A percentile compares a stretch with the other conserved stretches of the same genome.
phyloP scores from a whole-genome alignment of 2,329 filamentous ascomycete species.

The Chrysosporium queenslandicum region DNA sequence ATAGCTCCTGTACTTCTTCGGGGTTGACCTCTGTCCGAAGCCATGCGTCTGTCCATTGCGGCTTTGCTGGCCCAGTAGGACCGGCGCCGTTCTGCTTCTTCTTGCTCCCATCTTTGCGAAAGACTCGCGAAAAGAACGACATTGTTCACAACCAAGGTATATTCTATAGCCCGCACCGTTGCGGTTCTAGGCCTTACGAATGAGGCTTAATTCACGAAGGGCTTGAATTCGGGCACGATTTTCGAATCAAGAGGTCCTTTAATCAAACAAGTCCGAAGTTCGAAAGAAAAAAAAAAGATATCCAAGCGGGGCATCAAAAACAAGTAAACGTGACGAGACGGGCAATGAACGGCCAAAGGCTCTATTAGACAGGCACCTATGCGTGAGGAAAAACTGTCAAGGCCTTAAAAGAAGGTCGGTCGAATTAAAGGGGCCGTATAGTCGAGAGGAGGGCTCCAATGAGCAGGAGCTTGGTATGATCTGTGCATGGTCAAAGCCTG shows the following conservation, averaged over 20 bases:
- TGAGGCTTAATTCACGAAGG: neutral
- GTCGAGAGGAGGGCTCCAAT: slow-evolving; percentile 2
- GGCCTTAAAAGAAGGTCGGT: neutral
- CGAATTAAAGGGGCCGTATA: slow-evolving; percentile 9
- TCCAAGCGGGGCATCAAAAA: neutral
- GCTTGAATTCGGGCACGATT: neutral
- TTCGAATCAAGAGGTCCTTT: neutral
- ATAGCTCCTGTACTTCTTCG: slow-evolving; percentile 81
- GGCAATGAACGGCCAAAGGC: slow-evolving; percentile 34
- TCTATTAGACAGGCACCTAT: slow-evolving; percentile 20
- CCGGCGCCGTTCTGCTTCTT: slow-evolving; percentile 43
- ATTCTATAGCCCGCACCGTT: neutral
- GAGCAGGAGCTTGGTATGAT: slow-evolving; percentile 1
- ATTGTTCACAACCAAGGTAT: slow-evolving; percentile 28
- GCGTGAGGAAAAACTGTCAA: slow-evolving; percentile 2
- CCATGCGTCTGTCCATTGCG: slow-evolving; percentile 82
- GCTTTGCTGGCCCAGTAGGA: slow-evolving; percentile 53
- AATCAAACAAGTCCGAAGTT: neutral
- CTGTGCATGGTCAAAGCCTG: slow-evolving; percentile 8
- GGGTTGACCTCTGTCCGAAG: slow-evolving; percentile 69
- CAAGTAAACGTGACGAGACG: neutral
- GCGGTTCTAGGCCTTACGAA: slow-evolving; percentile 1
- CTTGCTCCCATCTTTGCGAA: slow-evolving; percentile 62
- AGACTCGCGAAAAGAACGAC: slow-evolving; percentile 51
- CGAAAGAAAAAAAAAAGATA: neutral